These are phyloP conservation scores for Trametes cinnabarina DNA, from an alignment of 768 basidiomycete genomes.

Conservation along the genomic window DNA sequence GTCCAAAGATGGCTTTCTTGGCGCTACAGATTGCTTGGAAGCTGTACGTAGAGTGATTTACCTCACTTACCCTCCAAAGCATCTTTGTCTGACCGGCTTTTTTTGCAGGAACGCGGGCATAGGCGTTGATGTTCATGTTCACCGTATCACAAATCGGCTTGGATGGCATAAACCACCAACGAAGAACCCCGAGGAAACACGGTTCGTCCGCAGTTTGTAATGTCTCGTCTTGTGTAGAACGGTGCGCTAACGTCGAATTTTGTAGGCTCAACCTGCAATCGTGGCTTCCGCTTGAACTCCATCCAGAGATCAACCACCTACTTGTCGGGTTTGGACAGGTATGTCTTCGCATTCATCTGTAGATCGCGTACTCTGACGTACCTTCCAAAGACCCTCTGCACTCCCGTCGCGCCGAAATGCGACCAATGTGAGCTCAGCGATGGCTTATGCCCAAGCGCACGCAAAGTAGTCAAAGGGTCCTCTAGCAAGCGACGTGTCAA, in stretches of 20 bases:
- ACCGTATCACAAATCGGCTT: conserved; percentile 89
- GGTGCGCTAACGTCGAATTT: neutral
- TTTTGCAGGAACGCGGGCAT: conserved; percentile 74
- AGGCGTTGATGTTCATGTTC: conserved; percentile 95
- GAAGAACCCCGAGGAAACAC: conserved; percentile 83
- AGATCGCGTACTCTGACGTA: neutral
- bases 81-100: neutral
- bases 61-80: too few species aligned
- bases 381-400: conserved; percentile 54
- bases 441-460: conserved; percentile 68
- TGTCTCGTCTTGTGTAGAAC: neutral
- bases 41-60: conserved; percentile 46
- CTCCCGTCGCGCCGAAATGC: conserved; percentile 65
- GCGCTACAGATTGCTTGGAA: conserved; percentile 83
- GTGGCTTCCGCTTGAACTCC: conserved; percentile 75
- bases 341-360: neutral
- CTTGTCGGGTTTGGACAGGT: conserved; percentile 89
- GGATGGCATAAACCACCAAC: conserved; percentile 90
- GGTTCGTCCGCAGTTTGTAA: conserved; percentile 41
- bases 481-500: conserved; percentile 18
- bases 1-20: conserved; percentile 95
- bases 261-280: conserved; percentile 73
- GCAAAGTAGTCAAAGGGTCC: conserved; percentile 24
- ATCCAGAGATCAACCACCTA: conserved; percentile 73
- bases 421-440: conserved; percentile 58